Evolutionary conservation across 768 basidiomycete species (phyloP), one percentile per base, ranked within the genome.

Genomic region (Serendipita indica): DNA sequence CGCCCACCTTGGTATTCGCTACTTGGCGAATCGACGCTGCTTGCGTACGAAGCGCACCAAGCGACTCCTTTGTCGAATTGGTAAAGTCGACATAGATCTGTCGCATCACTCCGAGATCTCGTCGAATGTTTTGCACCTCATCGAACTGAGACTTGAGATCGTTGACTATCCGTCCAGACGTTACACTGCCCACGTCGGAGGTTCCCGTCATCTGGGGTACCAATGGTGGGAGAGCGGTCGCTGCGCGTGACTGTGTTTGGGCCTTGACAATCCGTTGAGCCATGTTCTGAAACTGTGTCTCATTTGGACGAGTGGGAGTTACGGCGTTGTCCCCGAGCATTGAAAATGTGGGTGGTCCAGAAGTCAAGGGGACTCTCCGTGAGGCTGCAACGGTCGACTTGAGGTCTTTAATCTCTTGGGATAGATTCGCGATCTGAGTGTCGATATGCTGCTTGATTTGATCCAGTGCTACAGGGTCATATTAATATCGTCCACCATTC

Each of bases 391-490:
- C 81, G 2, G 77, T 74, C 1, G 75, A 73, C 65, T 82, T 84
- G 64, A 98, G 78, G 39, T 98, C 93, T 64, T 91, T 90, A 70
- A 97, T 79, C 60, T 98, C 92, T 63, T 85, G 84, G 30, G 89
- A 82, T 16, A 99, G 73, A 0, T 73, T 74, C 0, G 87, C 82
- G 62, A 99, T 93, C 65, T 94, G 92, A 1, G 81, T 66, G 66
- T 99, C 94, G 64, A 99, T 93, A 68, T 99, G 94, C 66, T 97
- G 91, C 68, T 94, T 97, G 69, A 99, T 94, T 69, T 98, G 94
- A 70, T 99, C 93, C 58, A 98, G 82, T 22, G 91, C 94, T 99
- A 65, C 18, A 35, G 4, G 57, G 34, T 22, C 3, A 37, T 56
- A 60, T 46, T 46, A 62, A 43, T 39, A 2, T 7, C 16, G 41